Conservation (phyloP, 805 yeast genomes). For the Pichia heedii region DNA sequence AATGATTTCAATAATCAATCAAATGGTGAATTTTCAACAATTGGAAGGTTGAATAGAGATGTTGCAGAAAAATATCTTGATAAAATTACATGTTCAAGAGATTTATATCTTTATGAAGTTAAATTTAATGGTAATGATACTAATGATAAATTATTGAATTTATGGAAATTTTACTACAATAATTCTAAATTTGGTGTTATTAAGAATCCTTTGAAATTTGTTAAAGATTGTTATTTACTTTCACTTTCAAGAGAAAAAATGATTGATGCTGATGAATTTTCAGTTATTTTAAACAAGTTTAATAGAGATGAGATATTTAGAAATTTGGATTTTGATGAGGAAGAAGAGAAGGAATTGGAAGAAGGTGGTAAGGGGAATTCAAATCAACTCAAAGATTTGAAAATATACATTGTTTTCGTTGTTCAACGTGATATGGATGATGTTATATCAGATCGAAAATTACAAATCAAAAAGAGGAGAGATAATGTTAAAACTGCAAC, state of each 20-base stretch:
- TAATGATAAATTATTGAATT: conserved; percentile 20
- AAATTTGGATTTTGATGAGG: conserved; percentile 7
- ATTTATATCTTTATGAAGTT: conserved; percentile 44
- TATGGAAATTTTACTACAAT: conserved; percentile 38
- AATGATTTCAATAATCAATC: conserved; percentile 3
- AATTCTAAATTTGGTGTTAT: conserved; percentile 53
- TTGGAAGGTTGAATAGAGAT: conserved; percentile 48
- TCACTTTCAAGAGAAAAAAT: conserved; percentile 16
- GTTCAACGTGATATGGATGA: conserved; percentile 17
- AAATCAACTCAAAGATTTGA: conserved; percentile 3
- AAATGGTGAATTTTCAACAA: conserved; percentile 34
- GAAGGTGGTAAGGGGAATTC: no score
- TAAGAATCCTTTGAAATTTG: conserved; percentile 37
- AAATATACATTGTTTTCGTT: conserved; percentile 23
- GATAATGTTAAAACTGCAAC: neutral
- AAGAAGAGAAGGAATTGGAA: no score
- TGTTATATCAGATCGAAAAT: neutral
- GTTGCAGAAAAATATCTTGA: conserved; percentile 51
- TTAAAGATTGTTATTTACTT: conserved; percentile 57
- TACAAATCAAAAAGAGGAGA: no score
- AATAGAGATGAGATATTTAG: conserved; percentile 12
- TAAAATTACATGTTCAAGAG: conserved; percentile 39
- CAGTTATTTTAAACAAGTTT: conserved; percentile 17
- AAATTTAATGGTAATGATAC: conserved; percentile 14
- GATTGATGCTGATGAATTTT: conserved; percentile 10